Evolutionary conservation across 257 asterid genomes (phyloP), one percentile per base, ranked within the genome.

Genomic region (Solanum habrochaites): DNA sequence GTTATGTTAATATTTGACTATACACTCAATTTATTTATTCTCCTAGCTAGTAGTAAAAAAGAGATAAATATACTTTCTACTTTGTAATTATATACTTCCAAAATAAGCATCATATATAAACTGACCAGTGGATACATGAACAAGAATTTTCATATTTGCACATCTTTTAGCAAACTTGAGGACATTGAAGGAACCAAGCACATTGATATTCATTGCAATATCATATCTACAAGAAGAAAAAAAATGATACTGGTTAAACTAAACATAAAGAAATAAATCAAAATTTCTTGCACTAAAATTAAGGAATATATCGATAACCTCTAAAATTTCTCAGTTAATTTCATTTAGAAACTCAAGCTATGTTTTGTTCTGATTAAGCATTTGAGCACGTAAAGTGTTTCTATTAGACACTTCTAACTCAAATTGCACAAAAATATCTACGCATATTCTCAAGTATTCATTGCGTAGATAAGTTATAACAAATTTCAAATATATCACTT

Each of bases 111-210:
- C 72, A 64, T 25, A 64, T 12, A 60, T 27, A 40, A 3, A 35
- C 91, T 70, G 47, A 93, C 98, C 95, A 4, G 98, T 92, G 85
- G 98, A 94, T n/a, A 94, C 92, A 70, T 92, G 94, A 82, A 91
- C 91, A 85, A 94, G 86, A 86, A 89, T 88, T 45, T 90, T 88
- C 16, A 89, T 13, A 71, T 92, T 93, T 23, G 88, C 42, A 82
- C 95, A 94, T 31, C 85, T 92, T 20, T 85, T 71, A 29, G 93
- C 90, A 23, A 94, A 94, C 23, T 91, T 88, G 47, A 78, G 88
- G 21, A 92, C 88, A 86, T 92, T 86, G 81, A 69, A 21, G 39
- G 90, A 86, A 86, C 96, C 98, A 74, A 90, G 70, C 3, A 88
- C 87, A 58, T 94, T 94, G 86, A 90, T 89, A 47, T 87, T 88